Percentiles rank a stretch among this genome's conserved stretches.
phyloP scores from a whole-genome alignment of 176 grass and related monocot genomes.

The Oryza australiensis region DNA sequence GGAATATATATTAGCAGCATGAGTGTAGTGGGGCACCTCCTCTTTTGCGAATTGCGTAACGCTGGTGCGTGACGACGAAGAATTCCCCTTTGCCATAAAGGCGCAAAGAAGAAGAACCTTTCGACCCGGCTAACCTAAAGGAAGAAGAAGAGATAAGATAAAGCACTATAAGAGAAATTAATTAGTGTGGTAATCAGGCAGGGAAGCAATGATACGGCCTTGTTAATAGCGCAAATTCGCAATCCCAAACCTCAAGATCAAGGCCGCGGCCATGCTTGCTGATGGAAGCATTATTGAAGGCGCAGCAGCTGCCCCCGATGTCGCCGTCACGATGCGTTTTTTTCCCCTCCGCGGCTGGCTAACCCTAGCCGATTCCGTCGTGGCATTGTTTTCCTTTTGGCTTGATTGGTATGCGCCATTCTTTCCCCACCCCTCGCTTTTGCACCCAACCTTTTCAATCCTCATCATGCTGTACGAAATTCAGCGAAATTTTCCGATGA shows the following conservation, averaged over 20 bases:
- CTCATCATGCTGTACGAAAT: slow-evolving; percentile 36
- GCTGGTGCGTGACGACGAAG: slow-evolving; percentile 65
- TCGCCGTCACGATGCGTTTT: slow-evolving; percentile 18
- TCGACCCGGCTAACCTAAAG: slow-evolving; percentile 46
- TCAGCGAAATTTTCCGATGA: neutral
- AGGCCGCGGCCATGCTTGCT: slow-evolving; percentile 5
- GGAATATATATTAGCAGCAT: slow-evolving; percentile 23
- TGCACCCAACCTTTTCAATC: slow-evolving; percentile 26
- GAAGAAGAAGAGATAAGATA: slow-evolving; percentile 66
- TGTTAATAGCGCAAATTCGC: neutral
- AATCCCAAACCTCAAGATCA: slow-evolving; percentile 20
- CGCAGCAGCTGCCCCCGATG: neutral
- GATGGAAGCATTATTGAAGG: slow-evolving; percentile 50
- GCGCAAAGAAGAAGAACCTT: slow-evolving; percentile 51
- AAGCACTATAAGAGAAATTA: slow-evolving; percentile 41
- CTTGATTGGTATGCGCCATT: slow-evolving; percentile 37
- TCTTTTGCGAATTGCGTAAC: slow-evolving; percentile 52
- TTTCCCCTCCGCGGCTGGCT: neutral
- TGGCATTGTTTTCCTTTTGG: slow-evolving; percentile 32
- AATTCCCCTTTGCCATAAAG: slow-evolving; percentile 58
- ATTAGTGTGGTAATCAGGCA: slow-evolving; percentile 43
- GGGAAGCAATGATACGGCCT: slow-evolving; percentile 23
- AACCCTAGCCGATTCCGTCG: slow-evolving; percentile 53
- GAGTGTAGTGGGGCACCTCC: slow-evolving; percentile 42
- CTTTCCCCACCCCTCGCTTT: slow-evolving; percentile 28